Evolutionary conservation across 768 basidiomycete species (phyloP).

Genomic region (Tylopilus rubrobrunneus): DNA sequence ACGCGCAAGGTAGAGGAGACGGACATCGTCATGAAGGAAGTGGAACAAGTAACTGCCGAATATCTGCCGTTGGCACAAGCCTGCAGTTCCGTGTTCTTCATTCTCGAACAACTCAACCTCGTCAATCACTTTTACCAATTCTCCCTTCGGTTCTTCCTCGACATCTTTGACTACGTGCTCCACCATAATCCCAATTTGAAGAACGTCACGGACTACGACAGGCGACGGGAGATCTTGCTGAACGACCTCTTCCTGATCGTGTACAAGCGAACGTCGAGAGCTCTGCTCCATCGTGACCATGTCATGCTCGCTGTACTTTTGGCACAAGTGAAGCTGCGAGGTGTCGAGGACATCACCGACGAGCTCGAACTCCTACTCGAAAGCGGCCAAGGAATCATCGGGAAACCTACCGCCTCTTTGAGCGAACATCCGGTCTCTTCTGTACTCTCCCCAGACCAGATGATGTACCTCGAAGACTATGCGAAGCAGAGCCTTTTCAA

Average conservation of each 20-base stretch:
- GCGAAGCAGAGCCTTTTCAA: constrained; percentile 75
- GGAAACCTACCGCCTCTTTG: constrained; percentile 30
- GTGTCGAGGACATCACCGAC: constrained; percentile 75
- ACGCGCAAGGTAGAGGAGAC: constrained; percentile 96
- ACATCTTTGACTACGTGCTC: constrained; percentile 94
- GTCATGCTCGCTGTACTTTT: constrained; percentile 88
- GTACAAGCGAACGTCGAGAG: constrained; percentile 85
- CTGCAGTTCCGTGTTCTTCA: constrained; percentile 96
- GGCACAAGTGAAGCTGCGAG: constrained; percentile 83
- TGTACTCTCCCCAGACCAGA: constrained; percentile 64
- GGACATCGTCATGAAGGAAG: constrained; percentile 92
- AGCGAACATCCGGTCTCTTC: constrained; percentile 37
- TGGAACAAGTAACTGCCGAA: constrained; percentile 92
- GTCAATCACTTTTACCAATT: constrained; percentile 99
- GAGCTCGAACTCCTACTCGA: constrained; percentile 93
- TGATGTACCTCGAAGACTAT: constrained; percentile 63
- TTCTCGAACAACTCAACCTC: constrained; percentile 88
- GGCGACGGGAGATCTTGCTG: constrained; percentile 74
- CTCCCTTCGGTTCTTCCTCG: constrained; percentile 95
- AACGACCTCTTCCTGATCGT: constrained; percentile 87
- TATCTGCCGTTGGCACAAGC: constrained; percentile 94
- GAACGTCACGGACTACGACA: constrained; percentile 66
- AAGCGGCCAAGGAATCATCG: constrained; percentile 63
- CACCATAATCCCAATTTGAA: constrained; percentile 89
- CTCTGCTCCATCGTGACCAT: constrained; percentile 86